These are phyloP conservation scores for Stephanodiscus minutulus DNA, from an alignment of 108 stramenopile genomes.

Conservation along the genomic window DNA sequence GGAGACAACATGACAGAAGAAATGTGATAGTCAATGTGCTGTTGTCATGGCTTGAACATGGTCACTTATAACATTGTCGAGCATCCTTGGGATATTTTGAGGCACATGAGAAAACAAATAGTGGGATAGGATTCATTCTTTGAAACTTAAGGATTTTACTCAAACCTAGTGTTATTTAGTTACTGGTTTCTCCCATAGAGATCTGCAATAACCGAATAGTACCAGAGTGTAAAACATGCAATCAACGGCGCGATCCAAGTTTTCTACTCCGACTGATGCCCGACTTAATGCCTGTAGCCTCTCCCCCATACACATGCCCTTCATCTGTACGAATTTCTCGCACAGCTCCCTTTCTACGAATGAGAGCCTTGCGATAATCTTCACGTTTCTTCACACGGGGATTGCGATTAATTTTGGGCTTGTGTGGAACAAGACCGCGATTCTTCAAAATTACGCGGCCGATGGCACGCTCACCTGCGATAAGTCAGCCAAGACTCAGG, in stretches of 20 bases:
- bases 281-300: slow-evolving; percentile 90
- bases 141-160: too few species aligned
- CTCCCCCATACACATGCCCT: slow-evolving; percentile 88
- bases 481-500: background rate
- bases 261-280: slow-evolving; percentile 85
- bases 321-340: slow-evolving; percentile 85
- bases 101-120: too few species aligned
- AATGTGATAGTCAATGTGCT: too few species aligned
- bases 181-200: too few species aligned
- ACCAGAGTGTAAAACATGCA: background rate
- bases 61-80: too few species aligned
- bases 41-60: too few species aligned
- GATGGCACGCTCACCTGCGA: slow-evolving; percentile 84
- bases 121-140: too few species aligned
- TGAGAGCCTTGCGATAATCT: slow-evolving; percentile 92
- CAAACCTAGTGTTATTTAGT: too few species aligned
- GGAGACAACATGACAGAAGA: too few species aligned
- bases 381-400: slow-evolving; percentile 98
- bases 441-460: slow-evolving; percentile 88
- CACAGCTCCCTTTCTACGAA: slow-evolving; percentile 94
- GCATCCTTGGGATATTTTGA: too few species aligned
- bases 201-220: too few species aligned
- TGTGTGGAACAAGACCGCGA: slow-evolving; percentile 95
- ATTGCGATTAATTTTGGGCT: slow-evolving; percentile 94
- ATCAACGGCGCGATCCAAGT: slow-evolving; percentile 35